Base-by-base conservation (phyloP, 352 stramenopile species). In the Phytopythium oedochilum region DNA sequence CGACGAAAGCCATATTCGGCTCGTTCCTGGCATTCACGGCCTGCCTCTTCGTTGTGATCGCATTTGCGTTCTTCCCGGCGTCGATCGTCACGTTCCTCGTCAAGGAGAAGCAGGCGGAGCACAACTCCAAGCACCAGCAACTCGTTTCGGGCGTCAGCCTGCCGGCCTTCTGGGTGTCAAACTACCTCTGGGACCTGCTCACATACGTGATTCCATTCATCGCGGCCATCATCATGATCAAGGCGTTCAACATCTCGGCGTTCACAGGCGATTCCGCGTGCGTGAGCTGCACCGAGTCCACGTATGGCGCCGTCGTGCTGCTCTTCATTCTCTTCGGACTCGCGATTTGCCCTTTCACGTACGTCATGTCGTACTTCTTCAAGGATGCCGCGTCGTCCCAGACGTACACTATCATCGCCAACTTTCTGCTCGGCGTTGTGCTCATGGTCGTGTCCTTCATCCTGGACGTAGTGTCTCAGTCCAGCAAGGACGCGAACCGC, bases 121-220 rank as follows among this genome's bases (percentile, higher is more conserved):
- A 76, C 62, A 98, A 98, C 66, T 92, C 94, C 3, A 99, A 99
- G 67, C 97, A 99, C 73, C 86, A 97, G 64, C 91, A 98, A 61
- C 86, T 79, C 59, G 93, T 99, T 15, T 96, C 88, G 11, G 97
- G 97, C 6, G 94, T 98, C 11, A 84, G 82, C 47, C 70, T 98
- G 7, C 68, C 62, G 0, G 87, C 92, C 0, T 99, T 98, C 61
- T 99, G 97, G 97, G 44, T 98, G 17, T 92, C 92, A 15, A 98
- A 96, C 32, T 98, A 90, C 60, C 45, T 94, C 15, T 98, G 90
- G 81, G 94, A 98, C 58, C 60, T 96, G 42, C 47, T 90, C 11
- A 90, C 87, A 23, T 98, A 98, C 72, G 53, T 95, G 38, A 64
- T 97, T 0, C 73, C 83, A 22, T 69, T 70, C 40, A 51, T 55